Conservation (phyloP, 208 protist genomes). For the Trypanosoma boissoni region DNA sequence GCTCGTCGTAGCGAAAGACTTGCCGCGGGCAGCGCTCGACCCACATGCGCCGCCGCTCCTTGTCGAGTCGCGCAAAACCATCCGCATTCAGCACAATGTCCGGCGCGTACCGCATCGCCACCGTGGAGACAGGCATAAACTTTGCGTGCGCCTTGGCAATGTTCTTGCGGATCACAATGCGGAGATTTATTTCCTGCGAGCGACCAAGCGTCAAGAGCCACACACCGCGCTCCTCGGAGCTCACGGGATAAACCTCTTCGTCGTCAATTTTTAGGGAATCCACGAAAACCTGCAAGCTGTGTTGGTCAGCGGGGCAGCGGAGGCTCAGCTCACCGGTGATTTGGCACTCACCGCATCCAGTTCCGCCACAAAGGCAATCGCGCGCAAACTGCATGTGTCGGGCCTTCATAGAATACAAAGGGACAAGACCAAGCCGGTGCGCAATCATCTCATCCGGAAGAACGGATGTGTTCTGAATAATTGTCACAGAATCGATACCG, state of each 20-base stretch:
- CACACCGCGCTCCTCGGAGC: slow-evolving; percentile 75
- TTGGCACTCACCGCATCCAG: slow-evolving; percentile 79
- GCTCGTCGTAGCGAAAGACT: slow-evolving; percentile 82
- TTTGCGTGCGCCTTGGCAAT: slow-evolving; percentile 99
- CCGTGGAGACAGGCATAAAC: slow-evolving; percentile 94
- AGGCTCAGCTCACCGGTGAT: slow-evolving; percentile 82
- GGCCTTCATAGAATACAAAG: slow-evolving; percentile 91
- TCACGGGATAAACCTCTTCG: slow-evolving; percentile 74
- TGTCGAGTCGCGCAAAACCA: slow-evolving; percentile 65
- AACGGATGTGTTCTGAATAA: slow-evolving; percentile 95
- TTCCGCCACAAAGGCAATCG: slow-evolving; percentile 82
- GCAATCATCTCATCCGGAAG: slow-evolving; percentile 99
- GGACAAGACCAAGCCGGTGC: slow-evolving; percentile 98
- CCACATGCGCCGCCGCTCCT: slow-evolving; percentile 71
- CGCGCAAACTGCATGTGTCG: slow-evolving; percentile 71
- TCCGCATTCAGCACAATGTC: slow-evolving; percentile 92
- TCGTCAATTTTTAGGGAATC: slow-evolving; percentile 81
- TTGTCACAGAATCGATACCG: slow-evolving; percentile 96
- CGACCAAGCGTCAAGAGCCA: slow-evolving; percentile 87
- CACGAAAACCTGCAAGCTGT: slow-evolving; percentile 80
- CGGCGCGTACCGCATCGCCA: slow-evolving; percentile 92
- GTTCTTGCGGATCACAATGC: slow-evolving; percentile 89
- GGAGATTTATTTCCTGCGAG: slow-evolving; percentile 79
- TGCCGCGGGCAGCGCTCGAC: slow-evolving; percentile 87
- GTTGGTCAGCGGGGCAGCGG: slow-evolving; percentile 72